Base-by-base conservation (phyloP, 2,329 filamentous ascomycete species). In the Cercospora beticola region DNA sequence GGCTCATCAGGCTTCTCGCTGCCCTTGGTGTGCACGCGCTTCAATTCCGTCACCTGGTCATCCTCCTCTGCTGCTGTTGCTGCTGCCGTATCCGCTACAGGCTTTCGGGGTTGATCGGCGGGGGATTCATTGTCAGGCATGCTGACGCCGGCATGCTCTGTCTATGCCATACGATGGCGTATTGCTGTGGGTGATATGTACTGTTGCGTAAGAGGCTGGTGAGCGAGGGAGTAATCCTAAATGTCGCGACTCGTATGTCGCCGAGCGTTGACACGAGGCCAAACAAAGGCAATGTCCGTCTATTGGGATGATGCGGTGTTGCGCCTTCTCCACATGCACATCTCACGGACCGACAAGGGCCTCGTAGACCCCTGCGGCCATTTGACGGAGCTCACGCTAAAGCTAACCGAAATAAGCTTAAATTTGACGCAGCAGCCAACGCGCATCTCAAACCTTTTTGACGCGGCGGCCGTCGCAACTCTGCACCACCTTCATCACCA, bases 1-100 rank as follows among this genome's bases (percentile, higher is more conserved):
- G 73, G 68, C 62, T 72, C 70, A 63, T 73, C 68, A 18, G 66
- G 58, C 52, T 69, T 69, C 56, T 70, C 68, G 36, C 62, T 64
- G 31, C 66, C 66, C 57, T 71, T 70, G 14, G 67, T 71, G 23
- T 66, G 59, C 26, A 69, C 62, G 23, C 67, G 67, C 69, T 67
- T 69, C 65, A 72, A 56, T 31, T 65, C 69, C 18, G 56, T 33
- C 26, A 65, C 21, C 56, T 62, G 56, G n/a, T 68, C 62, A 14
- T 68, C 62, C 10, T 40, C 36, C 16, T 58, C 18, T 26, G 21
- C 40, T n/a, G 36, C 28, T 46, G 57, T 26, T 40, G 36, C 36
- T n/a, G 16, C 36, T 43, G 36, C 16, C 5, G 36, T 43, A 43
- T n/a, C 16, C 36, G 36, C 36, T 43, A 43, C 36, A 43, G 67